Base-by-base conservation (phyloP, 2,329 filamentous ascomycete species). In the Arthrobotrys pseudoclavata region DNA sequence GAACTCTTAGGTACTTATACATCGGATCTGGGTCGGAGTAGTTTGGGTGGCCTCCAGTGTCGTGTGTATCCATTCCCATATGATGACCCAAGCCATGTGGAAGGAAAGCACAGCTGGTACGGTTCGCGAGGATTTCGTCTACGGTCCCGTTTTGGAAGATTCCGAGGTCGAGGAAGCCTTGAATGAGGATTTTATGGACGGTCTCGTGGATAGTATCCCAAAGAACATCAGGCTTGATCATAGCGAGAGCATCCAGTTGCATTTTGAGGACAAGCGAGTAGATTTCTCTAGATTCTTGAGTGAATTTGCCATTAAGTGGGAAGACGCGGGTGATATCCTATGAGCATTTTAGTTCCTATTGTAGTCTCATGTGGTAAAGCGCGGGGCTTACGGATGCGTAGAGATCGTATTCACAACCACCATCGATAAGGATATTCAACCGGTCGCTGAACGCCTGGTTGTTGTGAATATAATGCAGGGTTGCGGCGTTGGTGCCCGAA, bases 81-180 rank as follows among this genome's bases (percentile, higher is more conserved):
- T 69, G 50, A 84, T 97, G 94, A 0, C 94, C 94, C 0, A 97
- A 85, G 0, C 94, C 94, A 83, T 97, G 94, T 0, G 94, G 94
- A 82, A 97, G 92, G 86, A 97, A 97, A 1, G 94, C 94, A 24
- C 91, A 90, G 81, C 92, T 95, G n/a, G 93, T 92, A 69, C 94
- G 88, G 50, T 89, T 89, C 80, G 89, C 87, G 77, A 96, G 88
- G 24, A 97, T 92, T 80, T 93, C 93, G 18, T 91, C 88, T 70
- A 88, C 87, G 78, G 89, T 86, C 42, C 85, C 86, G 9, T 89
- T 87, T 82, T 88, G 88, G 45, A 97, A 84, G 55, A 98, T 91
- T 1, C 93, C 93, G 0, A 97, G 86, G 22, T 86, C 84, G 29
- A 94, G 85, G 2, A 98, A 86, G 0, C 94, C 94, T 15, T 92